These are phyloP conservation scores for Oryza longistaminata DNA, from an alignment of 176 grass and related monocot genomes.

Conservation along the genomic window DNA sequence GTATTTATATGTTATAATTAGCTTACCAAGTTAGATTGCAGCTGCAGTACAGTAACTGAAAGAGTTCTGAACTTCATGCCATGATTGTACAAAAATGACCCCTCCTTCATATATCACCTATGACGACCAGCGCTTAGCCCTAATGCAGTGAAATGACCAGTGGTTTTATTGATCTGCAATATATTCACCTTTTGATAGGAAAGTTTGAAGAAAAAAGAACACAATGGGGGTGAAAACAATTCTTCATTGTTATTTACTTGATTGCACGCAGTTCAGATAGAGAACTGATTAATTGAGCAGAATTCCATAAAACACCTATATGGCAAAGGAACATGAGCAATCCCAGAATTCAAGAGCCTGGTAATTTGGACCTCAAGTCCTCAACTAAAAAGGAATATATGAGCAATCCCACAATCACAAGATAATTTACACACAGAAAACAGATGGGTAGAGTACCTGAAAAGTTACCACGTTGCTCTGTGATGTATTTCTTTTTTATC, in stretches of 20 bases:
- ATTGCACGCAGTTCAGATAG: background rate
- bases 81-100: background rate
- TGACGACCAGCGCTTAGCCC: background rate
- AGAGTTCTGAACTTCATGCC: background rate
- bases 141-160: background rate
- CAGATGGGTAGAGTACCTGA: background rate
- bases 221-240: background rate
- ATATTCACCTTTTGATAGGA: background rate
- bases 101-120: background rate
- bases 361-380: background rate
- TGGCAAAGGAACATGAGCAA: background rate
- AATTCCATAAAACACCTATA: background rate
- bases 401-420: background rate
- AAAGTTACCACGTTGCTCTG: background rate
- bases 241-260: background rate
- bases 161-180: background rate
- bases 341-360: background rate
- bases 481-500: too few species aligned
- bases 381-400: background rate
- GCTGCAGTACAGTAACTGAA: background rate
- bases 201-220: background rate
- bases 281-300: background rate
- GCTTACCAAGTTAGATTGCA: background rate
- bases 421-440: background rate
- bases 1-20: background rate